phyloP scores from a whole-genome alignment of 768 basidiomycete species.

The Panus rudis region DNA sequence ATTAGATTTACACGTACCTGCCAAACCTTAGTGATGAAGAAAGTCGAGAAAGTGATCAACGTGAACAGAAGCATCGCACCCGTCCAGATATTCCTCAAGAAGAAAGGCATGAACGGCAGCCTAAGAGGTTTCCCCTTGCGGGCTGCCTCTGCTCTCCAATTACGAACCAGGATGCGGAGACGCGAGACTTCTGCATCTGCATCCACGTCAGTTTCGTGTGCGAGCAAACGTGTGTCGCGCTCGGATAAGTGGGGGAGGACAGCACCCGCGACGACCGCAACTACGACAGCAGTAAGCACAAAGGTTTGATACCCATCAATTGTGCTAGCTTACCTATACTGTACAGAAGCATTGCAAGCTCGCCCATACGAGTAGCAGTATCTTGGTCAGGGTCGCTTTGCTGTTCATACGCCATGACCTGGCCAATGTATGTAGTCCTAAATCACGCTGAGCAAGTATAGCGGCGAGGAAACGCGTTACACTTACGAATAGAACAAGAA shows the following conservation, averaged over 20 bases:
- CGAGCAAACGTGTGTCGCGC: conserved; percentile 75
- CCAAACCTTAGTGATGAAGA: conserved; percentile 76
- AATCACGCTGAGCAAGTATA: conserved; percentile 4
- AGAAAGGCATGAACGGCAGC: conserved; percentile 84
- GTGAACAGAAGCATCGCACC: conserved; percentile 79
- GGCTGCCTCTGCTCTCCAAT: conserved; percentile 84
- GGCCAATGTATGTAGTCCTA: conserved; percentile 90
- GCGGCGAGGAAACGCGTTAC: background rate
- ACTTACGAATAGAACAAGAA: conserved; percentile 87
- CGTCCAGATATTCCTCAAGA: conserved; percentile 91
- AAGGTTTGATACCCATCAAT: conserved; percentile 5
- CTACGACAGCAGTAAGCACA: conserved; percentile 31
- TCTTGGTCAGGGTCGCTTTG: conserved; percentile 73
- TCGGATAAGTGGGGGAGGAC: conserved; percentile 75
- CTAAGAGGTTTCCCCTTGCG: conserved; percentile 65
- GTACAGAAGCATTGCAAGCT: conserved; percentile 84
- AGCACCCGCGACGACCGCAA: conserved; percentile 79
- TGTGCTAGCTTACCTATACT: conserved; percentile 62
- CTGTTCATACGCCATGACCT: conserved; percentile 83
- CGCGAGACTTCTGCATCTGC: conserved; percentile 69
- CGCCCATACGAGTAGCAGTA: conserved; percentile 77
- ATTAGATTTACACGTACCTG: conserved; percentile 38
- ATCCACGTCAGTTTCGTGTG: conserved; percentile 60
- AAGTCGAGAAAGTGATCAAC: conserved; percentile 72
- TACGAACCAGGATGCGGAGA: conserved; percentile 60